These are phyloP conservation scores for Cardamine chenopodiifolia DNA, from an alignment of 345 rosid species.

Conservation along the genomic window DNA sequence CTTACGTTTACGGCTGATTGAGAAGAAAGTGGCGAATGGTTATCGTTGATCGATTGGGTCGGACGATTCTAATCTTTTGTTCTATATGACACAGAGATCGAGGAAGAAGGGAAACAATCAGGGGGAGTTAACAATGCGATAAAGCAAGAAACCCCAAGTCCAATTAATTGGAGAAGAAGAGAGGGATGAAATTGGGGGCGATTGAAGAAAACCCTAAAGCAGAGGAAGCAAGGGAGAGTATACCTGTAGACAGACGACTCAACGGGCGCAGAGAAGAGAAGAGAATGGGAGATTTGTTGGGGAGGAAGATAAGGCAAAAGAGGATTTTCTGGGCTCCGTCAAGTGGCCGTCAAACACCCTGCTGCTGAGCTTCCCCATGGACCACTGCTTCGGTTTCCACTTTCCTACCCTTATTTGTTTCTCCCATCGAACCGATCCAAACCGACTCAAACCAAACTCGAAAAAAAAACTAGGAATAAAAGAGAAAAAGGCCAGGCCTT, in stretches of 20 bases:
- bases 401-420: slow-evolving; percentile 11
- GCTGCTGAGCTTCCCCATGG: neutral
- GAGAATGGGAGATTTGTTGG: slow-evolving; percentile 8
- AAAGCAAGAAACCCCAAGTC: slow-evolving; percentile 17
- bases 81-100: slow-evolving; percentile 12
- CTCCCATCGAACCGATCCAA: slow-evolving; percentile 11
- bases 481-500: slow-evolving; percentile 15
- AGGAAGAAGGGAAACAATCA: slow-evolving; percentile 17
- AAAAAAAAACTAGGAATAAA: neutral
- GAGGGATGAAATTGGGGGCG: slow-evolving; percentile 6
- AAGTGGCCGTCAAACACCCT: slow-evolving; percentile 45
- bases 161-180: slow-evolving; percentile 22
- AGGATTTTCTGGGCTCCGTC: slow-evolving; percentile 27
- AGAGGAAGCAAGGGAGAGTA: slow-evolving; percentile 17
- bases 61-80: slow-evolving; percentile 4
- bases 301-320: slow-evolving; percentile 43
- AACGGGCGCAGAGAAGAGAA: slow-evolving; percentile 19
- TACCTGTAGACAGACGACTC: slow-evolving; percentile 31
- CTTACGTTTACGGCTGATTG: slow-evolving; percentile 28
- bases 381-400: slow-evolving; percentile 12
- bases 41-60: slow-evolving; percentile 15
- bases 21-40: slow-evolving; percentile 11
- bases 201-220: slow-evolving; percentile 33
- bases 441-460: neutral
- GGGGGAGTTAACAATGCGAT: slow-evolving; percentile 19